Evolutionary conservation across 345 rosid species (phyloP), one percentile per base, ranked within the genome.

Genomic region (Anacardium occidentale): DNA sequence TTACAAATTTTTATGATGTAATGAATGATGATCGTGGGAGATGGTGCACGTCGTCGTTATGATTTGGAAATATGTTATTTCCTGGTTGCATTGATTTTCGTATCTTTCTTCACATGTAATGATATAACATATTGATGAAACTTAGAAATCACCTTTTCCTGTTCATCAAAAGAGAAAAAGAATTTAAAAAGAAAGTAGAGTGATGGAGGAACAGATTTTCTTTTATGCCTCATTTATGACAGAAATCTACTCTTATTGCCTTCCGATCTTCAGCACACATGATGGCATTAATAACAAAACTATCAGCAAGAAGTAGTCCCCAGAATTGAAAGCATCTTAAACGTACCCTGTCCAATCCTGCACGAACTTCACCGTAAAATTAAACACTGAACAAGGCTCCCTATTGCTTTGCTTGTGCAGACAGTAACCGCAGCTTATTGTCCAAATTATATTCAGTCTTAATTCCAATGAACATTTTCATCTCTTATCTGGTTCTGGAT

Each of bases 361-460:
- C n/a, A n/a, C n/a, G n/a, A n/a, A n/a, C n/a, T n/a, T n/a, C n/a
- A n/a, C n/a, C n/a, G n/a, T n/a, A n/a, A n/a, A n/a, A n/a, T n/a
- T n/a, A n/a, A n/a, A n/a, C n/a, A n/a, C 3, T 29, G 32, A 29
- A 29, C 32, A 29, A 29, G 3, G 3, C 32, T 29, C 32, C 32
- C 32, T 29, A 3, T 29, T 29, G 32, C 32, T 29, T 29, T 29
- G 32, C 73, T 76, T 71, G 68, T 72, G 64, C 70, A 71, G 76
- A 56, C 77, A 56, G 74, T 58, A 65, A 71, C 74, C 80, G 65
- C 34, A 75, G 73, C 77, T 79, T 54, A 72, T 64, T 62, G 50
- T 42, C 59, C 32, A 29, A 29, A 29, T 29, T 29, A 29, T 29
- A 29, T 29, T 29, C 32, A 29, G 32, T 29, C 32, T 29, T 29